Base-by-base conservation (phyloP, 2,329 filamentous ascomycete genomes). In the Chaetomiaceae sp. region DNA sequence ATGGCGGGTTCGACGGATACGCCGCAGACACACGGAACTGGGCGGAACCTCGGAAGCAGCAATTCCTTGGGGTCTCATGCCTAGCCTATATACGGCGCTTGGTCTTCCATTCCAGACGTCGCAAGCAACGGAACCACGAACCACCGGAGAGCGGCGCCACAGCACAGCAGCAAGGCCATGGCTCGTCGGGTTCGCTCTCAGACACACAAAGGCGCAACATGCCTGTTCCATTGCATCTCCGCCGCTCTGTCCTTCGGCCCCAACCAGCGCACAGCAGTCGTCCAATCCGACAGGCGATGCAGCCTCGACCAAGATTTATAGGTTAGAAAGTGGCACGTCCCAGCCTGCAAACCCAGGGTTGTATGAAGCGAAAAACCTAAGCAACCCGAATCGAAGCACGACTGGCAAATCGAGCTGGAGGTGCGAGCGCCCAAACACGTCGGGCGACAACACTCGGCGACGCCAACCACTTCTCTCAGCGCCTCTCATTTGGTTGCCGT, bases 71-170 rank as follows among this genome's bases (percentile, higher is more conserved):
- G 27, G 38, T 45, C 40, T 47, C 52, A 50, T 54, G 53, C 58
- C 53, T 44, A 58, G 55, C 48, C 53, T 58, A 58, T 58, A 56
- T 54, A 16, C 25, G 34, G 40, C 47, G 55, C 52, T 51, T 53
- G 43, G 50, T 42, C 47, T 42, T 37, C 48, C 46, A 53, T 59
- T 57, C 55, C 52, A 57, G 48, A 51, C 54, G 52, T 51, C 51
- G 48, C 52, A 58, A 30, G 43, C 49, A n/a, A 43, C 41, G 21
- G 48, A 41, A 36, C 36, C 47, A 46, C 33, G 45, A 38, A 27
- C 40, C 46, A 27, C n/a, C n/a, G n/a, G n/a, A n/a, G n/a, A 53
- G 54, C 42, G 41, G 54, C 51, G 33, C 48, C 42, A 37, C 47
- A 20, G 43, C 48, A 41, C 47, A 48, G 47, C 45, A 44, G 30